These are phyloP conservation scores for Tuber brumale DNA, from an alignment of 495 filamentous ascomycete genomes.

Conservation along the genomic window DNA sequence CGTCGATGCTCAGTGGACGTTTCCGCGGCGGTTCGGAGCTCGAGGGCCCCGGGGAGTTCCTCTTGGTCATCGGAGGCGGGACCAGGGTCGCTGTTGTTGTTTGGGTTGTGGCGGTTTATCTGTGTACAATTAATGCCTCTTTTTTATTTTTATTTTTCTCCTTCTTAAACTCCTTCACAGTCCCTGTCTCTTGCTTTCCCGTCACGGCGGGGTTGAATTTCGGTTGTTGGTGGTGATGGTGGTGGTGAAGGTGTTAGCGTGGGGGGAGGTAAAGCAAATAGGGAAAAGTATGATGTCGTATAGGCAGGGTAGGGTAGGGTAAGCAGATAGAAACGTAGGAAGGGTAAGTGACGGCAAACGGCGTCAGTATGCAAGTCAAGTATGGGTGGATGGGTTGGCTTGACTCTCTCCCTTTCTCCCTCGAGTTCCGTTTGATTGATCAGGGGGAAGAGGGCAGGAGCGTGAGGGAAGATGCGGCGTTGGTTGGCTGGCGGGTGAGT, in stretches of 20 bases:
- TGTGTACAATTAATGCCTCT: background rate
- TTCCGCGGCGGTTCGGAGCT: conserved; percentile 40
- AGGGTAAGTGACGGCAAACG: background rate
- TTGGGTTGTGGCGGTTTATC: background rate
- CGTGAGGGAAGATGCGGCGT: background rate
- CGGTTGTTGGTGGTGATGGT: background rate
- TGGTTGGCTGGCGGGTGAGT: background rate
- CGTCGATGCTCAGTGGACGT: conserved; percentile 36
- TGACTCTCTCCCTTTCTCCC: background rate
- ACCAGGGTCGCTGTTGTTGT: background rate
- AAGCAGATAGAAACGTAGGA: background rate
- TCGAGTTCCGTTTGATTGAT: background rate
- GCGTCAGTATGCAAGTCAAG: background rate
- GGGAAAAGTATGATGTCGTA: background rate
- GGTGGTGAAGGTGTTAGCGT: background rate
- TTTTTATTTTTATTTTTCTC: background rate
- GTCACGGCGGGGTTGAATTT: background rate
- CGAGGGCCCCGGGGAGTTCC: conserved; percentile 37
- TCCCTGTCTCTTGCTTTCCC: background rate
- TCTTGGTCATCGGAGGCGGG: conserved; percentile 34
- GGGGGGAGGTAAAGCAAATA: background rate
- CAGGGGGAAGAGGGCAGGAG: background rate
- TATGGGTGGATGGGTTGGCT: background rate
- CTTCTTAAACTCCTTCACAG: background rate
- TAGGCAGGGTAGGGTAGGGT: background rate